Conservation (phyloP, 164 flowering plant species). For the Tinospora cordifolia region DNA sequence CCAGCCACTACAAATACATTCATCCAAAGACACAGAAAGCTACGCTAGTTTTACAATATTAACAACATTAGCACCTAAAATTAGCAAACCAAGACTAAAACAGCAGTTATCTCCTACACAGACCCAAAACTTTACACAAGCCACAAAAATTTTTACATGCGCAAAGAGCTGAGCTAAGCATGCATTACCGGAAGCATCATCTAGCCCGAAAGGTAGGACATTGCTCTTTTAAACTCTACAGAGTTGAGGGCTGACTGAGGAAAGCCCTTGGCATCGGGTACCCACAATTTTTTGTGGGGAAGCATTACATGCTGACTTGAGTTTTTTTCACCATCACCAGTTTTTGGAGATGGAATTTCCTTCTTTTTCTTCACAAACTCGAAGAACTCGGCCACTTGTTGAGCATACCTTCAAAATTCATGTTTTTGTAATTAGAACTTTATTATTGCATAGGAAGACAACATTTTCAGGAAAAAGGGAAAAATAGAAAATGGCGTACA, state of each 20-base stretch:
- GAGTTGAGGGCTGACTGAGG: conserved; percentile 55
- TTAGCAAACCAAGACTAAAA: background rate
- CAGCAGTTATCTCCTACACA: background rate
- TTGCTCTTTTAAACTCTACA: conserved; percentile 58
- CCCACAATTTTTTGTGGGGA: conserved; percentile 57
- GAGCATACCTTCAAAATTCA: conserved; percentile 64
- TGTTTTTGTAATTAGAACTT: background rate
- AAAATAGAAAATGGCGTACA: background rate
- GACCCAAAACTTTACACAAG: conserved; percentile 4
- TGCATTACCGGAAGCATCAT: background rate
- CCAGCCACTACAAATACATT: background rate
- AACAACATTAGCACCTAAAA: background rate
- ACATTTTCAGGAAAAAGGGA: background rate
- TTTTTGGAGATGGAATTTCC: conserved; percentile 31
- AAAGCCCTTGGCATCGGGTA: conserved; percentile 48
- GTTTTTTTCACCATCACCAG: conserved; percentile 19
- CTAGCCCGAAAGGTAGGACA: conserved; percentile 31
- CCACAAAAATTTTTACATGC: background rate
- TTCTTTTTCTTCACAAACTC: conserved; percentile 85
- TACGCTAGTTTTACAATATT: background rate
- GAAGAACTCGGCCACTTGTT: conserved; percentile 90
- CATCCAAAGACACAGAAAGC: background rate
- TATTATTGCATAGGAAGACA: background rate
- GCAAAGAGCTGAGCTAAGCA: background rate
- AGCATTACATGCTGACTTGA: conserved; percentile 34